These are phyloP conservation scores for Blastobotrys persicus DNA, from an alignment of 1,139 yeast species.

Conservation along the genomic window DNA sequence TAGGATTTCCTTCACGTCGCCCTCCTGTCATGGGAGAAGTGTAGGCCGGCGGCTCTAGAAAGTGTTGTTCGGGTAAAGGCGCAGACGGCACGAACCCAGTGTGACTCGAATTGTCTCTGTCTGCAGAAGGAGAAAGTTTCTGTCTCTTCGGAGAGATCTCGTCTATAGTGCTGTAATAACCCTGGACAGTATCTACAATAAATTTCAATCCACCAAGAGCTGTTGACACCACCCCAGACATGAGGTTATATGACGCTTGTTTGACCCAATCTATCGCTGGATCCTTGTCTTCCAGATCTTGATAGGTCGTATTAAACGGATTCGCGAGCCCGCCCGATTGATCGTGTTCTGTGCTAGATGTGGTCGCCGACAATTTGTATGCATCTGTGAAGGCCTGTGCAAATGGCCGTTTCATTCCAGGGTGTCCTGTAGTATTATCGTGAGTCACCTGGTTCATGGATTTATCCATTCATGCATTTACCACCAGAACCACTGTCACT, in stretches of 20 bases:
- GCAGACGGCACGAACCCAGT: conserved; percentile 3
- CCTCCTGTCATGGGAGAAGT: neutral
- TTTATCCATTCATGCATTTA: neutral
- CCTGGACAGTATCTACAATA: neutral
- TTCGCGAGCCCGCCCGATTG: conserved; percentile 1
- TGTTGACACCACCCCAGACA: conserved; percentile 4
- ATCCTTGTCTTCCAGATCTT: conserved; percentile 5
- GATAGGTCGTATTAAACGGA: conserved; percentile 7
- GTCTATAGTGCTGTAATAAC: neutral
- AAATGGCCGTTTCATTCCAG: conserved; percentile 10
- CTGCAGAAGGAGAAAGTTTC: neutral
- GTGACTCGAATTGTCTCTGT: neutral
- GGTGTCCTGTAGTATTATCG: conserved; percentile 5
- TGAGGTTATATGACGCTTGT: conserved; percentile 7
- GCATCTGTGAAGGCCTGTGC: conserved; percentile 11
- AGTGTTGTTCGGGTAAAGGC: conserved; percentile 5
- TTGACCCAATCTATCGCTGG: conserved; percentile 6
- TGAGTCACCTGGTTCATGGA: neutral
- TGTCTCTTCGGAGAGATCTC: neutral
- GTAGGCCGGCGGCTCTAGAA: conserved; percentile 1
- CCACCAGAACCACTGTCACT: neutral
- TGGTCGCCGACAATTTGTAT: conserved; percentile 2
- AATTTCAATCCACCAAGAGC: conserved; percentile 8
- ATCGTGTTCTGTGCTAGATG: neutral
- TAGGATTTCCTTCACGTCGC: neutral